phyloP scores from a whole-genome alignment of 305 asterid species.

The Euphrasia arctica region DNA sequence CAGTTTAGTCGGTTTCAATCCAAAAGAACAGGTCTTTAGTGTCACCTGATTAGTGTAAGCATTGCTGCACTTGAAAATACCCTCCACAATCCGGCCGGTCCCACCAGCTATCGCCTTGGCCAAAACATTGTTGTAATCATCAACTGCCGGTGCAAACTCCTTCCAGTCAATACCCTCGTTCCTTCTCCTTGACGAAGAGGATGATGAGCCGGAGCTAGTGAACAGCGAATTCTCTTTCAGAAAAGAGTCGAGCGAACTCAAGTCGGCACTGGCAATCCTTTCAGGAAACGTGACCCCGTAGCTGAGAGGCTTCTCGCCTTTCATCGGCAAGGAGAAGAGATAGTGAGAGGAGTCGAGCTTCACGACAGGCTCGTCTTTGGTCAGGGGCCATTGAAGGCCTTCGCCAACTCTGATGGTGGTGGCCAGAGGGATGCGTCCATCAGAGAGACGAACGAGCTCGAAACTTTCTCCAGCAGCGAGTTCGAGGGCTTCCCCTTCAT shows the following conservation, averaged over 20 bases:
- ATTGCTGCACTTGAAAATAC: conserved; percentile 70
- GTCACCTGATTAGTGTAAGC: conserved; percentile 69
- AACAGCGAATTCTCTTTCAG: conserved; percentile 54
- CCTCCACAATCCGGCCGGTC: conserved; percentile 74
- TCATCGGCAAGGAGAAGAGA: conserved; percentile 68
- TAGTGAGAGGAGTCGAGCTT: conserved; percentile 59
- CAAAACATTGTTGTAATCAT: conserved; percentile 56
- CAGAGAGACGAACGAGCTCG: conserved; percentile 43
- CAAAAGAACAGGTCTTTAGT: too few species aligned
- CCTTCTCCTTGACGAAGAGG: conserved; percentile 20
- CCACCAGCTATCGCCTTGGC: conserved; percentile 87
- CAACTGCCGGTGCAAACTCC: conserved; percentile 75
- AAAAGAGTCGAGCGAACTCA: conserved; percentile 56
- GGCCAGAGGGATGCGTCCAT: conserved; percentile 50
- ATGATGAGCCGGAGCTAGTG: conserved; percentile 21
- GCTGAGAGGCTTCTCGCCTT: conserved; percentile 57
- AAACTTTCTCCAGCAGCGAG: conserved; percentile 50
- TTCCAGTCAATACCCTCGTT: conserved; percentile 57
- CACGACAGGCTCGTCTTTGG: conserved; percentile 81
- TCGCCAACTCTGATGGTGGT: conserved; percentile 58
- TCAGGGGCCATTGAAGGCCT: conserved; percentile 79
- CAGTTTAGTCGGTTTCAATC: too few species aligned
- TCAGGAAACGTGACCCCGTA: conserved; percentile 66
- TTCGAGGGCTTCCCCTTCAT: conserved; percentile 59
- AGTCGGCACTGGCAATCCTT: conserved; percentile 1